phyloP scores from a whole-genome alignment of 2,329 filamentous ascomycete genomes.

The Penicillium sp. region DNA sequence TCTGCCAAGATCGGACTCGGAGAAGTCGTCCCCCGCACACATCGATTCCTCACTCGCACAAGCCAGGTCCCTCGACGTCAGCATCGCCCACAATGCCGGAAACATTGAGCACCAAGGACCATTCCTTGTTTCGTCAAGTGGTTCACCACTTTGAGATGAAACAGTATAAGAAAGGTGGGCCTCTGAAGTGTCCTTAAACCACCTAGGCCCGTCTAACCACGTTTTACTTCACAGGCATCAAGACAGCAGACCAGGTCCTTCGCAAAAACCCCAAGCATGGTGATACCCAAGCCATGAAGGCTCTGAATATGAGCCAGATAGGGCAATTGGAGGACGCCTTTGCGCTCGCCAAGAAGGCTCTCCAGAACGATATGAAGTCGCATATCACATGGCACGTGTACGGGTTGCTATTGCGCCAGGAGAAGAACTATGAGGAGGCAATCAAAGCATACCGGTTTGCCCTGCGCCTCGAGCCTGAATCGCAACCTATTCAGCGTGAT shows the following conservation, averaged over 20 bases:
- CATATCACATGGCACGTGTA: constrained; percentile 99
- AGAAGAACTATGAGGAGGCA: constrained; percentile 98
- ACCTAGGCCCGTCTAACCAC: constrained; percentile 17
- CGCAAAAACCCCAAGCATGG: constrained; percentile 94
- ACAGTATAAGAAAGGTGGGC: constrained; percentile 82
- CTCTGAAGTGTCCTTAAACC: not conserved
- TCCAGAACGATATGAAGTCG: constrained; percentile 97
- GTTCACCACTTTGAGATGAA: constrained; percentile 97
- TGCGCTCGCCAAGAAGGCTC: constrained; percentile 81
- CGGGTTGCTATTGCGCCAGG: constrained; percentile 84
- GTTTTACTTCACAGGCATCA: constrained; percentile 62
- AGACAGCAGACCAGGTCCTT: constrained; percentile 93
- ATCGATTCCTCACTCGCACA: constrained; percentile 36
- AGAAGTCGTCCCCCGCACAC: constrained; percentile 37
- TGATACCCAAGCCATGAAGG: constrained; percentile 98
- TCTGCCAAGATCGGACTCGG: constrained; percentile 29
- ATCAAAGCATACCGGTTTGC: constrained; percentile 99
- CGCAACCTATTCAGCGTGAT: constrained; percentile 88
- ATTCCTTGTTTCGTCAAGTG: constrained; percentile 87
- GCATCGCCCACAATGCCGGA: constrained; percentile 45
- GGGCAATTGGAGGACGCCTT: constrained; percentile 95
- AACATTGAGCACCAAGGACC: constrained; percentile 72
- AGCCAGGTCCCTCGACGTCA: constrained; percentile 24
- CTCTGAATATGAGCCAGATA: constrained; percentile 88
- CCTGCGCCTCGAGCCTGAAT: constrained; percentile 88